Base-by-base conservation (phyloP, 345 rosid genomes). In the Eucalyptus paniculata region DNA sequence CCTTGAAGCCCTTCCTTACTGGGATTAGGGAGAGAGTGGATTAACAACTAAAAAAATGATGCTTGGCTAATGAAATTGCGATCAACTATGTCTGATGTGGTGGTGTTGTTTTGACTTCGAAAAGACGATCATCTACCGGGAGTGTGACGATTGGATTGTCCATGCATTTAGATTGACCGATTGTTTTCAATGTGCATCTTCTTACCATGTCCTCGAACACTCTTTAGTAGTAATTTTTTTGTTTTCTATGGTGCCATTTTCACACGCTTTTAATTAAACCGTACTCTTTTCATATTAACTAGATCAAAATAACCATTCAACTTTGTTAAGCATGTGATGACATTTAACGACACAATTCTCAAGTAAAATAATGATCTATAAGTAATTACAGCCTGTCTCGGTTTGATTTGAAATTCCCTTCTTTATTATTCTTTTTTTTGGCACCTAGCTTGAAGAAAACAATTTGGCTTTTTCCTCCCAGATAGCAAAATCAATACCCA, bases 1-100 rank as follows among this genome's bases (percentile, higher is more conserved):
- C 32, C 92, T 50, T 90, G 92, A 92, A 86, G 56, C 93, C 87
- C 91, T 94, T 12, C 53, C 94, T 53, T 53, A 21, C 58, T 0
- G 26, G 58, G 58, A 53, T 53, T 53, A 53, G 58, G 58, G 58
- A 53, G 58, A 53, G 58, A 53, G 26, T 53, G 26, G 26, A 53
- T 53, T 53, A 53, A 53, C 58, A 53, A 53, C 58, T 53, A 53
- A 21, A 0, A 1, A 53, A 53, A 19, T 53, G 58, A 53, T 21
- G 26, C 58, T 53, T 53, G 58, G 58, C 11, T 53, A 0, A 53
- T 53, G 58, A 53, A 53, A 53, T 53, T 53, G 58, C 26, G 58
- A 53, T 53, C 58, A 21, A 53, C 58, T 21, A 21, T 21, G 58
- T 53, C 58, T 53, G 12, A 45, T 45, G 1, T 9, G 47, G 12